Conservation (phyloP, 2,329 filamentous ascomycete genomes). For the Fusarium caatingaense region DNA sequence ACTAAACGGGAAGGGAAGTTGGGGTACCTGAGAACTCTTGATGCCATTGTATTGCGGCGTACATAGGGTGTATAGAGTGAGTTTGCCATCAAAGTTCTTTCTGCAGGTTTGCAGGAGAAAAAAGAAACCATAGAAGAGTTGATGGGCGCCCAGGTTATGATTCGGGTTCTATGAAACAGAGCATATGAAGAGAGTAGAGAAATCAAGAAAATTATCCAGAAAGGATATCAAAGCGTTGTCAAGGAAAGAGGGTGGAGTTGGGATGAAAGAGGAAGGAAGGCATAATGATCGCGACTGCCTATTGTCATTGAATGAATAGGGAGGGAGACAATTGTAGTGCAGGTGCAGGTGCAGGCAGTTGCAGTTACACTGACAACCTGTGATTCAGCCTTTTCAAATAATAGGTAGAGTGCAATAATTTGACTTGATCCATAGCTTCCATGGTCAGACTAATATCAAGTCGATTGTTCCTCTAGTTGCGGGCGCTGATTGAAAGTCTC, state of each 20-base stretch:
- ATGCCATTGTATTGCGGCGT: constrained; percentile 20
- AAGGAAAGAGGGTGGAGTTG: constrained; percentile 7
- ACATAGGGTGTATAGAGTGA: constrained; percentile 2
- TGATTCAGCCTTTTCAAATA: constrained; percentile 20
- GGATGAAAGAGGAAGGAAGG: constrained; percentile 4
- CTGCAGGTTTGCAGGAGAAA: neutral
- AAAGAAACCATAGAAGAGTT: neutral
- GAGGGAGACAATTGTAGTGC: constrained; percentile 2
- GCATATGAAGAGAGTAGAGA: neutral
- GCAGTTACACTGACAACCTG: constrained; percentile 5
- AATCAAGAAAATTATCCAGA: neutral
- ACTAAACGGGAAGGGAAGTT: constrained; percentile 10
- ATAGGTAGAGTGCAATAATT: constrained; percentile 27
- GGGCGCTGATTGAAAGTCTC: constrained; percentile 27
- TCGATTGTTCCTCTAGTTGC: neutral
- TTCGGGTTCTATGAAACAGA: neutral
- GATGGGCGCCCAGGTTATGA: neutral
- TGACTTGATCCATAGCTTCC: constrained; percentile 20
- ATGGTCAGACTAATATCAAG: neutral
- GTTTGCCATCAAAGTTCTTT: neutral
- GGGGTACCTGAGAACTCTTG: constrained; percentile 32
- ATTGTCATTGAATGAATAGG: constrained; percentile 17
- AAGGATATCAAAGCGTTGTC: constrained; percentile 12
- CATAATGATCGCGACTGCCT: constrained; percentile 8
- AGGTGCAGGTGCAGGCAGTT: constrained; percentile 11